These are phyloP conservation scores for Epichloe sp. DNA, from an alignment of 2,329 filamentous ascomycete genomes.

Conservation along the genomic window DNA sequence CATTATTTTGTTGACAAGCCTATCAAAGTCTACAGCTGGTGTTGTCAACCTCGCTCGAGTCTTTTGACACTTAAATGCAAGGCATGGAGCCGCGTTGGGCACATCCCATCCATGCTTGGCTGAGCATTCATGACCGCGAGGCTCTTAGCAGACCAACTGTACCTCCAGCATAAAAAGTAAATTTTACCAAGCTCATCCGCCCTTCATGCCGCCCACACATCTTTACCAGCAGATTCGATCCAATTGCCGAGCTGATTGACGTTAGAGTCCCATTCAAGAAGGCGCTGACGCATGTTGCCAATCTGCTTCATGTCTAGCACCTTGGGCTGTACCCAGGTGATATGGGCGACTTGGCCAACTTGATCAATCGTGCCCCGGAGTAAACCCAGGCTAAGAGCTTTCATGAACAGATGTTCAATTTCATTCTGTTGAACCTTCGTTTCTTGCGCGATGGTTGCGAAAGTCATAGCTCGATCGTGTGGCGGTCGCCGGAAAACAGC, in stretches of 20 bases:
- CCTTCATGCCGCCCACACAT: slow-evolving; percentile 77
- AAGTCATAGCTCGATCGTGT: slow-evolving; percentile 90
- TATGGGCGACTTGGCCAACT: slow-evolving; percentile 83
- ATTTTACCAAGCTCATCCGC: background rate
- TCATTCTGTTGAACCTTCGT: slow-evolving; percentile 84
- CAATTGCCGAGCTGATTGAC: slow-evolving; percentile 94
- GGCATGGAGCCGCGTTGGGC: background rate
- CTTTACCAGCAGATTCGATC: slow-evolving; percentile 88
- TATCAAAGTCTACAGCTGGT: background rate
- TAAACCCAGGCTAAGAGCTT: slow-evolving; percentile 87
- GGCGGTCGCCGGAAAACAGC: slow-evolving; percentile 91
- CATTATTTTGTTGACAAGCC: background rate
- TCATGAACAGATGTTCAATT: slow-evolving; percentile 98
- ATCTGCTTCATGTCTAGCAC: slow-evolving; percentile 94
- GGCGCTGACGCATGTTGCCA: slow-evolving; percentile 71
- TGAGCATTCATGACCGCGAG: background rate
- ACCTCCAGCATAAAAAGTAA: background rate
- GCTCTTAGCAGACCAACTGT: background rate
- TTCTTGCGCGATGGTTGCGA: slow-evolving; percentile 75
- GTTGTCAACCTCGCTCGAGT: background rate
- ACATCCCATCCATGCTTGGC: background rate
- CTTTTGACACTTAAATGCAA: background rate
- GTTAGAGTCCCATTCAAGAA: slow-evolving; percentile 91
- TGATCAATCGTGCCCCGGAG: slow-evolving; percentile 90
- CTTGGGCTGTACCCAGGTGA: slow-evolving; percentile 98